A percentile compares a stretch with the other conserved stretches of the same genome.
Conservation (phyloP, 2,329 filamentous ascomycete species). For the Cercospora beticola region DNA sequence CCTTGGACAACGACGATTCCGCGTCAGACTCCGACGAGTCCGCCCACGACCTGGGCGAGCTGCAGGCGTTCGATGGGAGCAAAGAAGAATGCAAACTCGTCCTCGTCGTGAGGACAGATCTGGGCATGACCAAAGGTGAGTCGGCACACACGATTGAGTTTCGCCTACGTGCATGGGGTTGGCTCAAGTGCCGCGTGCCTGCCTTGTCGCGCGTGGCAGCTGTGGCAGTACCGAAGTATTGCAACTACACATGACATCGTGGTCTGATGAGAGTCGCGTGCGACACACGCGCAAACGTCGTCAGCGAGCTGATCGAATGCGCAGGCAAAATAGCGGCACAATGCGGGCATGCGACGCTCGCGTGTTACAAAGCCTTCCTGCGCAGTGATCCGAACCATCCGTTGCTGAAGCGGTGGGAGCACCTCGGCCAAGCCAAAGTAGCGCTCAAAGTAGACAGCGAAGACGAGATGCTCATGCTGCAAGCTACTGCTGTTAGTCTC, state of each 20-base stretch:
- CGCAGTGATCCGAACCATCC: conserved; percentile 55
- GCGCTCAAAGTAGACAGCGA: conserved; percentile 85
- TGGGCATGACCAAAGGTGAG: conserved; percentile 95
- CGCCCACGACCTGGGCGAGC: conserved; percentile 44
- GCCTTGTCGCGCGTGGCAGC: not conserved
- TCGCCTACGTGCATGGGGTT: not conserved
- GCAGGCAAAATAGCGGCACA: conserved; percentile 95
- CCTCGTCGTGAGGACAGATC: conserved; percentile 84
- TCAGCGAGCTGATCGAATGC: not conserved
- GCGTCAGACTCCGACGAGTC: conserved; percentile 40
- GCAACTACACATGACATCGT: not conserved
- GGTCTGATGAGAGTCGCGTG: not conserved
- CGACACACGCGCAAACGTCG: not conserved
- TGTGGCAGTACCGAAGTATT: not conserved
- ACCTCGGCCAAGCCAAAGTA: conserved; percentile 53
- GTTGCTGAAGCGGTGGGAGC: conserved; percentile 82
- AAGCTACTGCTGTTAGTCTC: conserved; percentile 76
- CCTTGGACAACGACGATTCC: conserved; percentile 34
- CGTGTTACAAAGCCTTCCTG: conserved; percentile 86
- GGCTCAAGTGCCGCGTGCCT: not conserved
- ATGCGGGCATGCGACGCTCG: conserved; percentile 74
- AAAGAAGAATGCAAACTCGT: conserved; percentile 92
- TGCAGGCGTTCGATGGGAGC: conserved; percentile 47
- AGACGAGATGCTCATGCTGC: conserved; percentile 72
- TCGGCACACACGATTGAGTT: conserved; percentile 16